Evolutionary conservation across 2,329 filamentous ascomycete species (phyloP), one percentile per base, ranked within the genome.

Genomic region (Ophiocordyceps unilateralis): DNA sequence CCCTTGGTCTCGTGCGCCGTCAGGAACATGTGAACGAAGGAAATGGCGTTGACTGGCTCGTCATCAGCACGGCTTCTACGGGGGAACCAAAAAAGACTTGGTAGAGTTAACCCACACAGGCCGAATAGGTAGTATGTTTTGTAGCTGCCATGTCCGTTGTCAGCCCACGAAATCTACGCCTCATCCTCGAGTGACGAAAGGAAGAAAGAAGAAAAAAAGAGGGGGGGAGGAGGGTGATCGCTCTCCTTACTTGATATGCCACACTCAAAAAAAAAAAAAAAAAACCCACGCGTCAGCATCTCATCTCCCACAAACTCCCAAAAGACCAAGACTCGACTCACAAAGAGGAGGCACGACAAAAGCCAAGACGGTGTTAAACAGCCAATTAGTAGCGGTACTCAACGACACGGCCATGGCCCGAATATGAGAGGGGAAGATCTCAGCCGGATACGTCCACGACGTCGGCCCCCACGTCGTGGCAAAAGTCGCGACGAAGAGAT

Each of bases 21-120:
- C 48, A 87, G 66, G 56, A 74, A 74, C 53, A 83, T 76, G 56
- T 86, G 81, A 42, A 86, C 56, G 36, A 77, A 76, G 52, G 82
- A 81, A 6, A 68, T 67, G 1, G 69, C 69, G 55, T 81, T 83
- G 65, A 86, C 51, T 54, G 39, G 7, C 36, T 9, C 14, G 2
- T 23, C 38, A 49, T 41, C 50, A 42, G 19, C 11, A 14, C 24
- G n/a, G n/a, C n/a, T n/a, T n/a, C n/a, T 5, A 40, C 11, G 23
- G 6, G 23, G 23, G 11, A 6, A 11, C 23, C 11, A 11, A 6
- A 5, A 26, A 6, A 11, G 23, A 26, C 23, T 5, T 26, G 23
- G 23, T 26, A 11, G n/a, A n/a, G 11, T 26, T 5, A 11, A 26
- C 23, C 11, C 6, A 26, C 23, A 26, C 11, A 26, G 23, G 23